These are phyloP conservation scores for Malus sylvestris DNA, from an alignment of 306 rosid species.

Conservation along the genomic window DNA sequence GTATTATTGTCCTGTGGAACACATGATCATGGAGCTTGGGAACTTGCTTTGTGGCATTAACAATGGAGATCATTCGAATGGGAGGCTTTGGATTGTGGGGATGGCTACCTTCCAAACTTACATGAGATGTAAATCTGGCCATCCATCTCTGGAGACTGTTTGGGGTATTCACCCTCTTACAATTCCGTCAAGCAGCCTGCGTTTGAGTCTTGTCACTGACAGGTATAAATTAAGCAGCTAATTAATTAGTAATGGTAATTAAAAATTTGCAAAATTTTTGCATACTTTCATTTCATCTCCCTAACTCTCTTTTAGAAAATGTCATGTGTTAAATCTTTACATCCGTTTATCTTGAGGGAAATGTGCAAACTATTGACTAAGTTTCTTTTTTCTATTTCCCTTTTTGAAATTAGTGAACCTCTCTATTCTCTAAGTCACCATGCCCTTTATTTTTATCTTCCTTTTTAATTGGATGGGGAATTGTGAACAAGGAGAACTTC, in stretches of 20 bases:
- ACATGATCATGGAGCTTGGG: slow-evolving; percentile 77
- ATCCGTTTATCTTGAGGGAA: not conserved
- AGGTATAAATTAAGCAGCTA: slow-evolving; percentile 35
- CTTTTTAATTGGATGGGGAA: slow-evolving; percentile 6
- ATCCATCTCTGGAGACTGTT: slow-evolving; percentile 60
- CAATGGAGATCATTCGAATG: slow-evolving; percentile 21
- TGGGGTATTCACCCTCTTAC: slow-evolving; percentile 92
- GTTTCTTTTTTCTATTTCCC: not conserved
- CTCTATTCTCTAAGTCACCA: not conserved
- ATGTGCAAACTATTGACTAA: not conserved
- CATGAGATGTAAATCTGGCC: slow-evolving; percentile 69
- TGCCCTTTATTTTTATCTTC: not conserved
- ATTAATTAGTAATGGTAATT: not conserved
- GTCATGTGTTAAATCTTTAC: not conserved
- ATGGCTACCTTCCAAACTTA: slow-evolving; percentile 80
- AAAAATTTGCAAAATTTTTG: not conserved
- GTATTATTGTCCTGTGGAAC: slow-evolving; percentile 68
- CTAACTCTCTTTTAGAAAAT: not conserved
- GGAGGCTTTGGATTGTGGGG: slow-evolving; percentile 71
- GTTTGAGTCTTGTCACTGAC: slow-evolving; percentile 68
- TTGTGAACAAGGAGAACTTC: not conserved
- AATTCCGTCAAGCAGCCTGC: slow-evolving; percentile 61
- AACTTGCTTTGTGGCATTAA: slow-evolving; percentile 44
- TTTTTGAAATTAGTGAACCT: not conserved
- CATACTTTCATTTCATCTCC: not conserved